Percentiles rank a stretch among this genome's conserved stretches.
phyloP scores from a whole-genome alignment of 192 early-diverging fungal genomes.

The Chytriomyces sp. region DNA sequence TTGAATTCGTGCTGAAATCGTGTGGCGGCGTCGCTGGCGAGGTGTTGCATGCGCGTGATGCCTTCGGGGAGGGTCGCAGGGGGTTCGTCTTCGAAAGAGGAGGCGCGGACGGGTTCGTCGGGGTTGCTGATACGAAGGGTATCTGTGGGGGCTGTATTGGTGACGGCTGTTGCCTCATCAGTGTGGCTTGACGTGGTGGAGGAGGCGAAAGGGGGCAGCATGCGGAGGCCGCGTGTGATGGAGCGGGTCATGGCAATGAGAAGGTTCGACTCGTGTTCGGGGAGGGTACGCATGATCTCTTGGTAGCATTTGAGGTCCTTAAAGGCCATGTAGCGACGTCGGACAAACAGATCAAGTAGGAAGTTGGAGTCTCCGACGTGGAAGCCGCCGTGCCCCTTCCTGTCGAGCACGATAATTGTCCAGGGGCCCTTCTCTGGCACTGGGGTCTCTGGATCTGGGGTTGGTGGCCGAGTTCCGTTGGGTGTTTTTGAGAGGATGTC shows the following conservation, averaged over 20 bases:
- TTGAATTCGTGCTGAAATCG: conserved; percentile 23
- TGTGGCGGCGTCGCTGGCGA: background rate
- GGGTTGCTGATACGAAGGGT: background rate
- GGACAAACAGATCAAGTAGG: conserved; percentile 21
- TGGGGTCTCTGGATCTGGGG: too few species aligned
- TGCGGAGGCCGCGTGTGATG: conserved; percentile 12
- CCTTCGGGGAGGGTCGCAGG: background rate
- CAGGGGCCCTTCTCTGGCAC: background rate
- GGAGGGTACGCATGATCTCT: conserved; percentile 10
- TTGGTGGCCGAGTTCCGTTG: too few species aligned
- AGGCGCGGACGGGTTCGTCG: background rate
- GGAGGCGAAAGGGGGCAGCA: background rate
- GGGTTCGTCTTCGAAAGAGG: background rate
- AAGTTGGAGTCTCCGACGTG: conserved; percentile 14
- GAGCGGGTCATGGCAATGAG: background rate
- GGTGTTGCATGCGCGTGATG: background rate
- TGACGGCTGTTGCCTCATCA: too few species aligned
- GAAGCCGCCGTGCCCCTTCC: background rate
- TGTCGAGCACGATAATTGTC: background rate
- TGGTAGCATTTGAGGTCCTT: conserved; percentile 23
- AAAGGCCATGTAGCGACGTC: conserved; percentile 11
- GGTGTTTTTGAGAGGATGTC: background rate
- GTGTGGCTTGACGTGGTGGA: too few species aligned
- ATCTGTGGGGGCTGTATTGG: background rate
- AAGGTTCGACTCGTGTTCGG: background rate